Base-by-base conservation (phyloP, 2,329 filamentous ascomycete genomes). In the Scedosporium aurantiacum region DNA sequence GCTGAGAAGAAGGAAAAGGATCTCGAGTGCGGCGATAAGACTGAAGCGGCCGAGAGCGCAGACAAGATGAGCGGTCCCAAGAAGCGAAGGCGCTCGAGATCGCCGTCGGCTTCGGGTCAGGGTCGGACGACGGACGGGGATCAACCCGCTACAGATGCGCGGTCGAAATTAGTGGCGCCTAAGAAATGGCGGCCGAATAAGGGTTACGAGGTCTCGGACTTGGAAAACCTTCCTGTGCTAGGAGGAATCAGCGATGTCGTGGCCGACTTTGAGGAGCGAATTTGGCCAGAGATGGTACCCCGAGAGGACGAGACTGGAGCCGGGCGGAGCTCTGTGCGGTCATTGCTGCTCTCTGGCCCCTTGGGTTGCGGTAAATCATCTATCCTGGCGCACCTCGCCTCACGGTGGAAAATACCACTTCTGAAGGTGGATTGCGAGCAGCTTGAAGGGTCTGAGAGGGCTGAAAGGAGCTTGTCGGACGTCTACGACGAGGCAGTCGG, bases 341-440 rank as follows among this genome's bases (percentile, higher is more conserved):
- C 89, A 58, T 84, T 94, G 16, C 73, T 94, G 2, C 74, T 95
- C 1, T 88, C 92, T 66, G 90, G 90, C 0, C 90, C 90, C 0
- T 84, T 88, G 1, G 90, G 90, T 18, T 91, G 88, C 64, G 90
- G 90, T 64, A 94, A 95, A 71, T 90, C 86, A 0, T 86, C 90
- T 70, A 82, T 93, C 56, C 85, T 90, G 5, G 83, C 87, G 67
- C 87, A 86, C 1, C 84, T 90, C 64, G 90, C 90, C 1, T 85
- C 87, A 1, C 82, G 85, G 63, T 76, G 91, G 16, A 85, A 84
- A 1, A 84, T 93, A 0, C 88, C 89, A 0, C 88, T 93, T 63
- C 82, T 95, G 59, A 83, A 86, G 1, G 66, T 77, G 1, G 61
- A 61, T 18, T 68, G 67, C 0, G 66, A 65, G 2, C 75, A 73